Evolutionary conservation across 2,329 filamentous ascomycete species (phyloP), one percentile per base, ranked within the genome.

Genomic region (Pyrenochaeta sp.): DNA sequence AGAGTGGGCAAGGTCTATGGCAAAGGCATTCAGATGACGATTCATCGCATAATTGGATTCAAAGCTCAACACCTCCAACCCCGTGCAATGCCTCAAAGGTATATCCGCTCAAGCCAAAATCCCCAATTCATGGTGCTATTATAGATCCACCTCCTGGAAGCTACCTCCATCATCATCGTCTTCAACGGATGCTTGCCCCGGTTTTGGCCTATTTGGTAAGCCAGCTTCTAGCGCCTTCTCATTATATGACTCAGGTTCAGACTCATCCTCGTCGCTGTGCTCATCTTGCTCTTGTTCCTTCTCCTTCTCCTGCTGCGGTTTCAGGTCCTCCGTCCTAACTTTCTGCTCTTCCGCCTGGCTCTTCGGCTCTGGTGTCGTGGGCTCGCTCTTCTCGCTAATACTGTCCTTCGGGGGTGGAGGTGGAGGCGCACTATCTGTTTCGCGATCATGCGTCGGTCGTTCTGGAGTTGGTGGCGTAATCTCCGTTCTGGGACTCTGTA

Each of bases 391-490:
- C 15, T 71, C 68, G 32, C 67, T 66, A 3, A 67, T 58, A 13
- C 71, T 60, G 48, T 76, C 71, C 62, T 76, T 76, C 2, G 71
- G 73, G 2, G 73, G 72, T n/a, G 74, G 76, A 5, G 73, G 73
- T 19, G 75, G 76, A 2, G 73, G 66, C 15, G 71, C 55, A n/a
- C 63, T 62, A 12, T 70, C 67, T 42, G 66, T 34, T 12, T 67
- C 62, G 28, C 64, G 59, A 25, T 71, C 62, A 46, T 64, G 71
- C 12, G 66, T 73, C 4, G 69, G 62, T 59, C 69, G 61, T 56
- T 84, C 82, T n/a, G 82, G 82, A 3, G 82, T 84, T 0, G 82
- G 82, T 46, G 82, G 82, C 40, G 82, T 84, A 66, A 83, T 74
- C 64, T 84, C 80, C 44, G 82, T 83, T 36, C 80, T 72, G 24